Evolutionary conservation across 495 filamentous ascomycete species (phyloP).

Genomic region (Aspergillus ellipticus): DNA sequence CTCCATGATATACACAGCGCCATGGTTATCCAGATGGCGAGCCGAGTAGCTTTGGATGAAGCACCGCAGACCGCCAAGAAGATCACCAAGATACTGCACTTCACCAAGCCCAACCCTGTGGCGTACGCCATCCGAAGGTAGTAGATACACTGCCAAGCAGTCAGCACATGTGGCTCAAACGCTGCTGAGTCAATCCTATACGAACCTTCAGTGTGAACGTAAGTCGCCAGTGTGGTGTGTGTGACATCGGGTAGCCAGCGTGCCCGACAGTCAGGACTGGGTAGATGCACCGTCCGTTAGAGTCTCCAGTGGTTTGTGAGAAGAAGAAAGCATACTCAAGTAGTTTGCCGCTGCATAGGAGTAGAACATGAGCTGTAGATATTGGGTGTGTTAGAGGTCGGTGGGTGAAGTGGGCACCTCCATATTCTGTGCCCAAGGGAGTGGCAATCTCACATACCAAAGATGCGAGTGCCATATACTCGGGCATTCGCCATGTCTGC

Average conservation of each 20-base stretch:
- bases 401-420: neutral
- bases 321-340: neutral
- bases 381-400: neutral
- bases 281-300: neutral
- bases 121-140: neutral
- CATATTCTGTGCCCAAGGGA: neutral
- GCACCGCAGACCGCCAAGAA: neutral
- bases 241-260: neutral
- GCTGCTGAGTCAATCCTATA: neutral
- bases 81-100: neutral
- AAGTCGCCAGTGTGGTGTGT: slow-evolving; percentile 1
- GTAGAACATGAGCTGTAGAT: slow-evolving; percentile 6
- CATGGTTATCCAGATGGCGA: neutral
- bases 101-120: slow-evolving; percentile 2
- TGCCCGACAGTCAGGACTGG: slow-evolving; percentile 5
- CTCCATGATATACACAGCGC: slow-evolving; percentile 4
- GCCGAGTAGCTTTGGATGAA: neutral
- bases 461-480: neutral
- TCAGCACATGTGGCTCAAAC: neutral
- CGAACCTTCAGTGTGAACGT: slow-evolving; percentile 2
- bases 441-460: neutral
- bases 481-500: neutral
- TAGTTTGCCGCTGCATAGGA: slow-evolving; percentile 1
- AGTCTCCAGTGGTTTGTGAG: neutral
- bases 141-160: neutral